Base-by-base conservation (phyloP, 2,329 filamentous ascomycete genomes). In the Microcyclosporella mali region DNA sequence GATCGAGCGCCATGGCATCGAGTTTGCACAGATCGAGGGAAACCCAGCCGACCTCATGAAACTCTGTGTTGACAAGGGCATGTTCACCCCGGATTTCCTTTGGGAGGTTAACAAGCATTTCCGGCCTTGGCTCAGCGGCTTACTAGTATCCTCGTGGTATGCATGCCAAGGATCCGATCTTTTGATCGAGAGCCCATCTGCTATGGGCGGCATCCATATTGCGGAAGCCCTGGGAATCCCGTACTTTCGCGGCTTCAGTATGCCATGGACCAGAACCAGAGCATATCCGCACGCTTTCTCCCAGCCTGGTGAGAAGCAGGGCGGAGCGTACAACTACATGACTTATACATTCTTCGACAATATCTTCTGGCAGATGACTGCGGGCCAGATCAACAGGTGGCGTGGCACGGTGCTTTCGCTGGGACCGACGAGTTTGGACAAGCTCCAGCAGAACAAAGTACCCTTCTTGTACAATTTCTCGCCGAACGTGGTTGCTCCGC, bases 381-480 rank as follows among this genome's bases (percentile, higher is more conserved):
- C 89, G 0, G 79, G 84, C 9, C 92, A 97, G 64, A 78, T 98
- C 60, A 98, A 98, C 65, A 77, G 81, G 41, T 98, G 92, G 92
- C 81, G 92, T 50, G 88, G 87, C 63, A 84, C 81, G 51, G 78
- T 82, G 17, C 75, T 98, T 4, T 79, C 81, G 0, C 70, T 98
- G 19, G 85, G 83, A 39, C 83, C 81, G 50, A 98, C 92, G 1
- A 87, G 72, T 45, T 70, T 95, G 33, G 85, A 92, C 61, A 94
- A 89, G 69, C 80, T 98, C 79, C 88, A 95, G 67, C 83, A 86
- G 2, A 95, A 95, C 70, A 94, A 94, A 63, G 88, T 95, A n/a
- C 92, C 92, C 0, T 98, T 98, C 66, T 67, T 98, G 34, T 98
- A 98, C 72, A 97, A 95, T 67, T 97, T 95, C 64, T 94, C 87